phyloP scores from a whole-genome alignment of 108 stramenopile genomes.

The Cyclotella sp. region DNA sequence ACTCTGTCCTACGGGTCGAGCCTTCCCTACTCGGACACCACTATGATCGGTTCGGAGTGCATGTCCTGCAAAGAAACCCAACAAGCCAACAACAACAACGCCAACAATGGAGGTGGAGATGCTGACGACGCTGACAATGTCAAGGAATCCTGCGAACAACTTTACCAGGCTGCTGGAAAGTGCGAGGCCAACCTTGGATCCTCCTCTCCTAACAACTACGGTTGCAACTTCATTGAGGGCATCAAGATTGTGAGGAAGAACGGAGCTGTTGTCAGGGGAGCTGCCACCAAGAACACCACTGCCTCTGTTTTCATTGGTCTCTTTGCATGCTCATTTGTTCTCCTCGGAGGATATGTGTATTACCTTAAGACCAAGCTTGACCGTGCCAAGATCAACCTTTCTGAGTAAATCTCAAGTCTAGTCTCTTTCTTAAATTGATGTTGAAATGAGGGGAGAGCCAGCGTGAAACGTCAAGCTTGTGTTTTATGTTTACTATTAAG shows the following conservation, averaged over 20 bases:
- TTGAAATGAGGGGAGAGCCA: too few relatives aligned
- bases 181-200: constrained; percentile 67
- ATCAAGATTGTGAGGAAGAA: constrained; percentile 79
- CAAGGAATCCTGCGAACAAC: constrained; percentile 70
- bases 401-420: too few relatives aligned
- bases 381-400: constrained; percentile 83
- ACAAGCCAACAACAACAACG: constrained; percentile 37
- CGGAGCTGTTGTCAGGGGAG: constrained; percentile 57
- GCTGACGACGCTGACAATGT: constrained; percentile 59
- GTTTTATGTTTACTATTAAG: too few relatives aligned
- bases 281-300: constrained; percentile 63
- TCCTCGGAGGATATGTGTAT: constrained; percentile 80
- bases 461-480: too few relatives aligned
- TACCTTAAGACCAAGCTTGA: constrained; percentile 88
- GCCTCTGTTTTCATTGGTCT: constrained; percentile 81
- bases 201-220: constrained; percentile 64
- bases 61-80: constrained; percentile 64
- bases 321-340: constrained; percentile 80
- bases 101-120: constrained; percentile 52
- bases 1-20: constrained; percentile 44
- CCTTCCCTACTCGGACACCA: constrained; percentile 65
- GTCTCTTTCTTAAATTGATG: too few relatives aligned
- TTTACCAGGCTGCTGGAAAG: constrained; percentile 78
- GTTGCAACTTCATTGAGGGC: constrained; percentile 85
- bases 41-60: constrained; percentile 72